Evolutionary conservation across 2,329 filamentous ascomycete species (phyloP), one percentile per base, ranked within the genome.

Genomic region (Penicillium sp.): DNA sequence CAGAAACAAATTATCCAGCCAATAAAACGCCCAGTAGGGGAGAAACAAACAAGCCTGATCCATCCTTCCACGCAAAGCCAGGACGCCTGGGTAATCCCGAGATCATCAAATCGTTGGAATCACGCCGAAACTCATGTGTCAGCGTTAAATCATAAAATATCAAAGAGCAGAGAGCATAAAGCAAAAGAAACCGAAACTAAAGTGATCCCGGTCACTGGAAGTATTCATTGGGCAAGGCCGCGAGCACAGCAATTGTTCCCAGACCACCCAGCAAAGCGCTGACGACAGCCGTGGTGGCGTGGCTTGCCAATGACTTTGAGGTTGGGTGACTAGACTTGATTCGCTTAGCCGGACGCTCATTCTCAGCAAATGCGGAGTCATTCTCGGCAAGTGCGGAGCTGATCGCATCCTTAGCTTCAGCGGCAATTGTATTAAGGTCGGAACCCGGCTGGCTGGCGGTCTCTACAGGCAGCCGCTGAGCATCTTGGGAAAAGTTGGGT

Each of bases 241-340:
- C 74, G 43, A 79, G 66, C 18, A 72, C 63, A 40, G 72, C 68
- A 39, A 79, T 68, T 16, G 74, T 74, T 22, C 75, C 72, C 34
- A 78, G 64, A 6, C 75, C 72, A 47, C 77, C 77, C 42, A 76
- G 67, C 16, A 77, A 56, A 35, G 74, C 74, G 24, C 76, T 75
- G 5, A 74, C 58, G 3, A 74, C 55, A 26, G 76, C 75, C 29
- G 72, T 73, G 20, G 72, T 69, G 31, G 73, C 74, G 62, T 78
- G 73, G 52, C 69, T 72, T 45, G 66, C 62, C 24, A 77, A 50
- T 24, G 49, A 67, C 10, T 53, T 50, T 24, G 61, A 58, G 2
- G 63, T 50, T 13, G 61, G 44, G 6, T 63, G 48, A 6, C 47
- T 50, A 4, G 57, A 57, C 55, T 70, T 74, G 20, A 57, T 53